Base-by-base conservation (phyloP, 371 early-diverging fungal species). In the Zancudomyces culisetae region DNA sequence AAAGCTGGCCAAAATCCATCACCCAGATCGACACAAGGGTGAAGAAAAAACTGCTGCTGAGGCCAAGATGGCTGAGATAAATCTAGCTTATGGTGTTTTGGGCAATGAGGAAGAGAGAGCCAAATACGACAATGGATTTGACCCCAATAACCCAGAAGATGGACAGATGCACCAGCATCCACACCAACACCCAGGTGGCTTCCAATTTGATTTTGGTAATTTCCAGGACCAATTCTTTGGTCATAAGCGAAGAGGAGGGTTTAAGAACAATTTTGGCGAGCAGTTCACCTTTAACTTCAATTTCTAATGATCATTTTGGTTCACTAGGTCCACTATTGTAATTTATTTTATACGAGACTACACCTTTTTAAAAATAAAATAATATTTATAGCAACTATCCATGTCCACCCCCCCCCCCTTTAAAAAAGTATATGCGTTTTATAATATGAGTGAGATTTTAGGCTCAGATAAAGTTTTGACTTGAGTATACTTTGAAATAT, bases 71-170 rank as follows among this genome's bases (percentile, higher is more conserved):
- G 78, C 83, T 13, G 85, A 85, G 15, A 78, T 95, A 57, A 95
- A 94, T 57, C 79, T 81, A 57, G 94, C 98, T 0, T 89, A 92
- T 62, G 89, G 88, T 69, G 83, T 90, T 1, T 63, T 95, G 49
- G 78, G 72, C 50, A 78, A 94, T 61, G 79, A 83, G 62, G 80
- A 81, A 49, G 58, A 66, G 58, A 71, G 83, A 26, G 71, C 69
- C 43, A 74, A 76, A 55, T 91, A 78, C 56, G 94, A 96, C 64
- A 82, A 80, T 57, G 97, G 97, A 3, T 80, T 81, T 45, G 97
- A 96, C 70, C 93, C 93, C 4, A 87, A 87, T 62, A 92, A 88
- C 56, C 85, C 86, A 35, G 72, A 64, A 18, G 71, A 68, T 51
- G 76, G 74, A 4, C 13, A 47, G 6, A 6, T 22, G 4, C 8